A percentile compares a stretch with the other conserved stretches of the same genome.
phyloP scores from a whole-genome alignment of 2,329 filamentous ascomycete genomes.

The Aspergillus sojae region DNA sequence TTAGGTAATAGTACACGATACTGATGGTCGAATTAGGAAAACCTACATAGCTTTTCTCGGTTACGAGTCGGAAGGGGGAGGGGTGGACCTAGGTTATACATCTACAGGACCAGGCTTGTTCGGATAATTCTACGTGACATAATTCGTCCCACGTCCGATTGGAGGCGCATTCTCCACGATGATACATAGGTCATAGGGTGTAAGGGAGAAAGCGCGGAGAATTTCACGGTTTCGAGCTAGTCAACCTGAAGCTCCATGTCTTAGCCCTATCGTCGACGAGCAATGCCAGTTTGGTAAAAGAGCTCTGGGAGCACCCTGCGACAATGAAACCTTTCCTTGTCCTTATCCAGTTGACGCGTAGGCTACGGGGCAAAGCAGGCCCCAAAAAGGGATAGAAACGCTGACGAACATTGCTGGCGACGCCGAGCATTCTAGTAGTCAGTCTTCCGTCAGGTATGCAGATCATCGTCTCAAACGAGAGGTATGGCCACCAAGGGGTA shows the following conservation, averaged over 20 bases:
- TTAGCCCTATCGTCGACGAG: neutral
- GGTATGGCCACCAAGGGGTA: neutral
- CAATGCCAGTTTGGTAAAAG: neutral
- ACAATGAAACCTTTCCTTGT: neutral
- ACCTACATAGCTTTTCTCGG: neutral
- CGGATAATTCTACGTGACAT: neutral
- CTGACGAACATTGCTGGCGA: constrained; percentile 4
- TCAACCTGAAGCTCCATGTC: neutral
- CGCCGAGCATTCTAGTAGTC: neutral
- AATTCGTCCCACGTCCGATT: neutral
- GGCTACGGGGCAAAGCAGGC: neutral
- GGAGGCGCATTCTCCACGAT: neutral
- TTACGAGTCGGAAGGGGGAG: neutral
- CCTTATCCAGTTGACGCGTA: neutral
- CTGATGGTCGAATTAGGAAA: neutral
- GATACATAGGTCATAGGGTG: neutral
- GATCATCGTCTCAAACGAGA: constrained; percentile 1
- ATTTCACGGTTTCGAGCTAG: neutral
- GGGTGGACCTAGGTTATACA: neutral
- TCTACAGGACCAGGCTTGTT: neutral
- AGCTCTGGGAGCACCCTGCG: neutral
- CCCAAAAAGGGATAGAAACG: neutral
- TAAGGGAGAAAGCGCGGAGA: neutral
- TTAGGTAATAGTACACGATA: neutral
- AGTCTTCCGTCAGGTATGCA: constrained; percentile 6